Evolutionary conservation across 1,284 basidiomycete genomes (phyloP).

Genomic region (Ceratobasidium papillatum): DNA sequence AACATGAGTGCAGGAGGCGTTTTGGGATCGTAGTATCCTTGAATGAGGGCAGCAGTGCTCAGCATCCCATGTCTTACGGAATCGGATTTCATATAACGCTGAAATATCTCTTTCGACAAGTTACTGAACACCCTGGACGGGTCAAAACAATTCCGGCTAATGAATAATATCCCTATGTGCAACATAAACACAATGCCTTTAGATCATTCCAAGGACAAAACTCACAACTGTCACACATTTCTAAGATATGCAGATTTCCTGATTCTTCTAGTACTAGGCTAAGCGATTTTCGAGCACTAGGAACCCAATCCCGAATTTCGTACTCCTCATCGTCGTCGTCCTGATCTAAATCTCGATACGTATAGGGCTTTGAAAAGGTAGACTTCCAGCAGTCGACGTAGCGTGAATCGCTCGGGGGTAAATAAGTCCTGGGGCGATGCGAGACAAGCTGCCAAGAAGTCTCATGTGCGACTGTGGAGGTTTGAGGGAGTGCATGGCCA

Average conservation of each 20-base stretch:
- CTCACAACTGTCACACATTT: constrained; percentile 12
- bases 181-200: not conserved
- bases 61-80: constrained; percentile 6
- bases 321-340: constrained; percentile 28
- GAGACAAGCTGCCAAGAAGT: not conserved
- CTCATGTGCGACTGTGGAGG: not conserved
- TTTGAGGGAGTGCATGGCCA: not conserved
- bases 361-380: not conserved
- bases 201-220: not conserved
- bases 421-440: not conserved
- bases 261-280: not conserved
- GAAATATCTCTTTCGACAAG: not conserved
- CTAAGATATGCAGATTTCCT: not conserved
- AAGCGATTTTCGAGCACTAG: not conserved
- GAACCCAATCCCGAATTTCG: constrained; percentile 4
- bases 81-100: not conserved
- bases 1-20: not conserved
- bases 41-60: not conserved
- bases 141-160: constrained; percentile 12
- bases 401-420: not conserved
- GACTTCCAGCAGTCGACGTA: not conserved
- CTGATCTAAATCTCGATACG: not conserved
- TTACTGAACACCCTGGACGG: not conserved
- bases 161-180: not conserved
- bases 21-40: not conserved